Base-by-base conservation (phyloP, 352 stramenopile genomes). In the Plasmopara muralis region DNA sequence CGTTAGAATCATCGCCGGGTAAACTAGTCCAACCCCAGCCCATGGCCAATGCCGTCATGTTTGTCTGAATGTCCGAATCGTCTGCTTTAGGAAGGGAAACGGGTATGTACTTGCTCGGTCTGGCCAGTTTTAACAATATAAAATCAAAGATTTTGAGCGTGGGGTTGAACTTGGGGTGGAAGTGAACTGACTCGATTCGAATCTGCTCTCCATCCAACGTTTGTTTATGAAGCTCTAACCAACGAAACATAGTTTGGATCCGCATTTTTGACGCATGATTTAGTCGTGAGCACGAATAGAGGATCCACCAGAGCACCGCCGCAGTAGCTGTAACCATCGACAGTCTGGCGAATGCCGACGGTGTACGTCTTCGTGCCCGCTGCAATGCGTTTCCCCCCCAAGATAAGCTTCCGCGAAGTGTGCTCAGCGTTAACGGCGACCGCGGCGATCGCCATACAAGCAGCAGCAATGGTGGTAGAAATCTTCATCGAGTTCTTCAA, bases 151-250 rank as follows among this genome's bases (percentile, higher is more conserved):
- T 16, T 1, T 4, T n/a, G 14, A 20, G 42, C 3, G 39, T 9
- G 18, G 12, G 7, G 8, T 53, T 46, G 4, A 40, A 34, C 2
- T 35, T 12, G 2, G 47, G 34, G 38, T 53, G 72, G 13, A 53
- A 59, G 1, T 57, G 62, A 2, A 60, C 18, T n/a, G 51, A 57
- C 15, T 65, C 44, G 9, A 85, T 62, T 8, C 53, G 47, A 38
- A 83, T 76, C 31, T 60, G 64, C 50, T 78, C 64, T 14, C 69
- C 67, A 41, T 82, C 61, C 14, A 48, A 46, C 10, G 53, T 61
- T 40, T 72, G 37, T 57, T 74, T 8, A 65, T 6, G 57, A 64
- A 84, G 64, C 78, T 62, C 41, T 72, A 70, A 29, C 72, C 74
- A 16, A 85, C 55, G 50, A 45, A 20, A 45, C 50, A 34, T 43